Base-by-base conservation (phyloP, 257 asterid species). In the Hygrophila difformis region DNA sequence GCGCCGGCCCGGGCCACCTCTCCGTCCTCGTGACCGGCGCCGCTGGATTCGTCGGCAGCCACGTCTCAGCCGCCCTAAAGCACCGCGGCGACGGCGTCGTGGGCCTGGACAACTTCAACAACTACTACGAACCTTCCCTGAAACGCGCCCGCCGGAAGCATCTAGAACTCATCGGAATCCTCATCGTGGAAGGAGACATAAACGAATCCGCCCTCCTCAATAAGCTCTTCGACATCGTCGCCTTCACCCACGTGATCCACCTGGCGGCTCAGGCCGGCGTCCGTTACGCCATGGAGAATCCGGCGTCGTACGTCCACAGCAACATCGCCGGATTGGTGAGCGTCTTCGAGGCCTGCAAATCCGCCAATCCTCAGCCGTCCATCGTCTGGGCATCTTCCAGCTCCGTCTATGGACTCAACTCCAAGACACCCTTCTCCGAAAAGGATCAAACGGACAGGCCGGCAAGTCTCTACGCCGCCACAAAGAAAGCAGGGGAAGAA, bases 1-100 rank as follows among this genome's bases (percentile, higher is more conserved):
- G 7, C 29, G 29, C 10, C 16, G 21, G 18, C 10, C 19, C 39
- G 6, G 28, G 41, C 17, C 64, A 39, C 22, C 28, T 49, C 12
- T 5, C 60, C 8, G 49, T 55, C 35, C 59, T 66, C 1, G 67
- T 60, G 1, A 66, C 72, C 3, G 64, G 72, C 11, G 67, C 64
- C 1, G 67, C 72, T 2, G 72, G 72, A 5, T 66, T 66, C 40
- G 63, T 66, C 1, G 72, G 72, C 10, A 41, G 56, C 18, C 71
- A 65, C 8, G 72, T 66, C 16, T 60, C 72, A 3, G 31, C 57
- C 12, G 67, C 60, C 9, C 61, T 66, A 18, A 66, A 55, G 33
- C 59, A 23, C 28, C 63, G 67, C 0, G 72, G 72, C 1, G 72
- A 66, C 37, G 72, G 67, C 5, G 67, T 60, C 1, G 64, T 66